phyloP scores from a whole-genome alignment of 164 flowering plant species.

The Stephania cephalantha region DNA sequence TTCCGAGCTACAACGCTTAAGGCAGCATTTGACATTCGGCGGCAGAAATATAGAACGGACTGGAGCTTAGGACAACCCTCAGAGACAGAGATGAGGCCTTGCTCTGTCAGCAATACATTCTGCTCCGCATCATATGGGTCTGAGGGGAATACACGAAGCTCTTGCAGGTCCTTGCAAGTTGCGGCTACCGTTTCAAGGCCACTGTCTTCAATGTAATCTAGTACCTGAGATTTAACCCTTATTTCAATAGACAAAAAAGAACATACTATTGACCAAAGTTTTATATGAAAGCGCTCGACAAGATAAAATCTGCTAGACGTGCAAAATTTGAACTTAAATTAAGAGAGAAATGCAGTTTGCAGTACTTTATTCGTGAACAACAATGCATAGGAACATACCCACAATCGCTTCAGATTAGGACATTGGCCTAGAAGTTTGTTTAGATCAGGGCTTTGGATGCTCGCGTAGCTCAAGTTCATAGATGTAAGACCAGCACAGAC shows the following conservation, averaged over 20 bases:
- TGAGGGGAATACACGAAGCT: conserved; percentile 80
- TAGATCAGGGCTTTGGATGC: conserved; percentile 51
- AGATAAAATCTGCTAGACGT: neutral
- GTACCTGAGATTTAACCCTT: conserved; percentile 38
- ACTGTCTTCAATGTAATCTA: conserved; percentile 73
- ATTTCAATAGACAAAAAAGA: conserved; percentile 10
- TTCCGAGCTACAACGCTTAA: conserved; percentile 57
- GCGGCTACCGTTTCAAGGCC: conserved; percentile 64
- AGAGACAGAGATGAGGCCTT: conserved; percentile 71
- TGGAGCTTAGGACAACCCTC: conserved; percentile 73
- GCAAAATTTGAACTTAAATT: neutral
- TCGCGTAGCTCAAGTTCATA: conserved; percentile 73
- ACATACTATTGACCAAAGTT: neutral
- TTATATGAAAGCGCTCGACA: neutral
- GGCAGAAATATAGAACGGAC: conserved; percentile 87
- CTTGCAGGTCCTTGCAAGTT: conserved; percentile 59
- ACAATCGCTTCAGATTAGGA: conserved; percentile 54
- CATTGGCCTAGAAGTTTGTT: conserved; percentile 61
- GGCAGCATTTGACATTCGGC: conserved; percentile 84
- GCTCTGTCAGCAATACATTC: conserved; percentile 59
- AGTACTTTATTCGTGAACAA: neutral
- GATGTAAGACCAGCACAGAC: conserved; percentile 57
- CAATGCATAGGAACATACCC: conserved; percentile 37
- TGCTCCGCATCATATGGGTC: conserved; percentile 54
- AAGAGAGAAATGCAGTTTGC: neutral